Percentiles rank a stretch among this genome's conserved stretches.
Evolutionary conservation across 805 yeast genomes (phyloP).

Genomic region (Candida ortonii): DNA sequence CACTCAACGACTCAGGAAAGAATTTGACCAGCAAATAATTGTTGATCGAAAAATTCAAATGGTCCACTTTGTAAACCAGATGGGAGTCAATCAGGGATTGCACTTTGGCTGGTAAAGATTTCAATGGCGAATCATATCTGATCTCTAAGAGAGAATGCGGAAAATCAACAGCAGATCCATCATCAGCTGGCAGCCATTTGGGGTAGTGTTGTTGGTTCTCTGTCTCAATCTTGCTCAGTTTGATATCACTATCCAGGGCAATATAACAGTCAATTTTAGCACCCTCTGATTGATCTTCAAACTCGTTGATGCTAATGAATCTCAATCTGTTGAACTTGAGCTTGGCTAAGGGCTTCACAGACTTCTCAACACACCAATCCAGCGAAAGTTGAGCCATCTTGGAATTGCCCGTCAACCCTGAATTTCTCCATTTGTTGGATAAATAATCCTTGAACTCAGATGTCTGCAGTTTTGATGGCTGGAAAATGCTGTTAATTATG

Average conservation of each 20-base stretch:
- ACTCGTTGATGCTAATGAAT: constrained; percentile 21
- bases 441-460: constrained; percentile 16
- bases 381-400: constrained; percentile 32
- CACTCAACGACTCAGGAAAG: constrained; percentile 18
- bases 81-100: constrained; percentile 43
- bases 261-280: constrained; percentile 30
- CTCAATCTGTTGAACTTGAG: constrained; percentile 25
- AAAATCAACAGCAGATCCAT: constrained; percentile 25
- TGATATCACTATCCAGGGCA: constrained; percentile 30
- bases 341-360: constrained; percentile 29
- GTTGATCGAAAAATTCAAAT: constrained; percentile 31
- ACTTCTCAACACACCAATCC: constrained; percentile 32
- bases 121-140: constrained; percentile 39
- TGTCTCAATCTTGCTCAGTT: constrained; percentile 10
- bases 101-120: constrained; percentile 36
- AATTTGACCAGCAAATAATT: constrained; percentile 31
- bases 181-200: constrained; percentile 18
- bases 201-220: too few species aligned
- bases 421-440: constrained; percentile 20
- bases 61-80: constrained; percentile 45
- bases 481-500: constrained; percentile 22
- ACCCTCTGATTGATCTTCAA: constrained; percentile 1
- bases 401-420: constrained; percentile 27
- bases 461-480: constrained; percentile 6
- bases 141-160: constrained; percentile 52